phyloP scores from a whole-genome alignment of 164 flowering plant species.

The Chimonanthus salicifolius region DNA sequence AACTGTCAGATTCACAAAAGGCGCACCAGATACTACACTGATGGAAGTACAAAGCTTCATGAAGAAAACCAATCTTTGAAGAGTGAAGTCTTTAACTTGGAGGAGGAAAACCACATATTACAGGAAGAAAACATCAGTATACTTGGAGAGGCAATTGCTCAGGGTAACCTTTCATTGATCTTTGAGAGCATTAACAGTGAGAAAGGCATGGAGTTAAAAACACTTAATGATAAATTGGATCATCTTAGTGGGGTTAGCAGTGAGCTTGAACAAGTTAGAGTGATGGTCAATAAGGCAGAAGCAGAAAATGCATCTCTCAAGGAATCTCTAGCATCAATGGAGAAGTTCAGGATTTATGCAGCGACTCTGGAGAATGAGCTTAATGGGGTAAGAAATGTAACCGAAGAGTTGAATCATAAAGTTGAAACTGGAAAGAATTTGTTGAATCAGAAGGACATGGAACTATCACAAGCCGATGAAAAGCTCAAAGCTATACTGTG shows the following conservation, averaged over 20 bases:
- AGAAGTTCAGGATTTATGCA: slow-evolving; percentile 1
- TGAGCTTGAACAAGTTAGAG: slow-evolving; percentile 26
- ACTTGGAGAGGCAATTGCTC: slow-evolving; percentile 37
- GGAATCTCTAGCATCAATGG: slow-evolving; percentile 33
- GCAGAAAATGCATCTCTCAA: slow-evolving; percentile 40
- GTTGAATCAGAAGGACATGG: slow-evolving; percentile 36
- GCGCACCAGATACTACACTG: slow-evolving; percentile 23
- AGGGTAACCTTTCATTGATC: slow-evolving; percentile 37
- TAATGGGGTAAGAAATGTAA: slow-evolving; percentile 26
- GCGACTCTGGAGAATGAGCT: slow-evolving; percentile 30
- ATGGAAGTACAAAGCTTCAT: slow-evolving; percentile 29
- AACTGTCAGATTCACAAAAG: slow-evolving; percentile 29
- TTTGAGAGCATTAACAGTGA: slow-evolving; percentile 43
- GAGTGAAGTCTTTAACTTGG: slow-evolving; percentile 30
- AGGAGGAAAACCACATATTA: slow-evolving; percentile 36
- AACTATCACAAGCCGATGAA: slow-evolving; percentile 37
- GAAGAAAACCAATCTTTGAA: slow-evolving; percentile 40
- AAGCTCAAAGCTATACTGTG: slow-evolving; percentile 34
- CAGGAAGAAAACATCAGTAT: slow-evolving; percentile 43
- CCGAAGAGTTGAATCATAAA: slow-evolving; percentile 31
- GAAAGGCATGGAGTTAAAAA: slow-evolving; percentile 34
- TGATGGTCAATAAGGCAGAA: slow-evolving; percentile 24
- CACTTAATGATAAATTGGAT: slow-evolving; percentile 32
- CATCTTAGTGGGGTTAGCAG: slow-evolving; percentile 27
- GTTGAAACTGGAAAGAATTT: slow-evolving; percentile 26